A percentile compares a stretch with the other conserved stretches of the same genome.
Conservation (phyloP, 176 grass and related monocot species). For the Stipa capillata region DNA sequence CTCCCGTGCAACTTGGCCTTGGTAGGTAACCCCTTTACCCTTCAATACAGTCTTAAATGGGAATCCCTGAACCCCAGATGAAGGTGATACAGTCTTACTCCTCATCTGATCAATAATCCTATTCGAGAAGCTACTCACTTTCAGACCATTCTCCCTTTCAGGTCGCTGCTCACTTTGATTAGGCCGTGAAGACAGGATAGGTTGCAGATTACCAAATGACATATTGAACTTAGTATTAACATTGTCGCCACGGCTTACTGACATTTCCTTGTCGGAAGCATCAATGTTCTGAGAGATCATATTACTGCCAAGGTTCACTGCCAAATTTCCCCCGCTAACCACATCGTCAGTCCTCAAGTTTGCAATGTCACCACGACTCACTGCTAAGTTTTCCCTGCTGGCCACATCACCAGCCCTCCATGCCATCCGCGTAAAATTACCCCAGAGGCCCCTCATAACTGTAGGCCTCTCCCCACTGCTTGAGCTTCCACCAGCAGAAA, state of each 20-base stretch:
- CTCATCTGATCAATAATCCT: constrained; percentile 44
- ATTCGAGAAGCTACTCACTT: constrained; percentile 31
- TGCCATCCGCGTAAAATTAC: constrained; percentile 61
- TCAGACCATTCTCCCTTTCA: constrained; percentile 27
- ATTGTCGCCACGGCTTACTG: background rate
- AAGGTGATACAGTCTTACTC: constrained; percentile 27
- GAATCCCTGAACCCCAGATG: constrained; percentile 31
- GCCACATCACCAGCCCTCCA: constrained; percentile 19
- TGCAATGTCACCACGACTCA: constrained; percentile 1
- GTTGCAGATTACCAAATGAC: constrained; percentile 24
- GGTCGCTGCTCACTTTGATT: constrained; percentile 23
- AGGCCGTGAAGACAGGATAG: background rate
- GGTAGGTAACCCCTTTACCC: constrained; percentile 60
- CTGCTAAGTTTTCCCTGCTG: background rate
- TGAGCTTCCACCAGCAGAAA: constrained; percentile 50
- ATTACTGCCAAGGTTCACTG: background rate
- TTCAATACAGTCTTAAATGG: constrained; percentile 47
- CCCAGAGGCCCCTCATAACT: constrained; percentile 54
- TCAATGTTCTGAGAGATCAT: background rate
- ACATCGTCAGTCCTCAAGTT: constrained; percentile 22
- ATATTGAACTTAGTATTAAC: constrained; percentile 28
- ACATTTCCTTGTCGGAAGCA: background rate
- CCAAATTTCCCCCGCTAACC: background rate
- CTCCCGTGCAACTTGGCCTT: constrained; percentile 29
- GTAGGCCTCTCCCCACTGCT: constrained; percentile 37